These are phyloP conservation scores for Candida verbasci DNA, from an alignment of 805 yeast genomes.

Conservation along the genomic window DNA sequence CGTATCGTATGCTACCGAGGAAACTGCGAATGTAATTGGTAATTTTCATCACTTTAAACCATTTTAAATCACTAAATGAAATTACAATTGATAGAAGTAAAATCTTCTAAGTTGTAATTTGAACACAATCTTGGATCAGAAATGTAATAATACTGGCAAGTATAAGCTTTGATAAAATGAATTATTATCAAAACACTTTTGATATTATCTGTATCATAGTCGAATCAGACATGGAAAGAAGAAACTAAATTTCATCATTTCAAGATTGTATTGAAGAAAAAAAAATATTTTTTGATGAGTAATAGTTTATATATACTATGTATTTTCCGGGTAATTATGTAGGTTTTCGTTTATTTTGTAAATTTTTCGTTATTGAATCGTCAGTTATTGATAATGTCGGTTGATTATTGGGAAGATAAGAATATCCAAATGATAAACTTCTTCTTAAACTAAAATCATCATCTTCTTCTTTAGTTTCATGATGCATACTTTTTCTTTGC, in stretches of 20 bases:
- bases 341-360: slow-evolving; percentile 1
- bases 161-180: slow-evolving; percentile 49
- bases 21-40: slow-evolving; percentile 89
- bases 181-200: slow-evolving; percentile 2
- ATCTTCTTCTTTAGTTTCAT: slow-evolving; percentile 3
- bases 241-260: slow-evolving; percentile 52
- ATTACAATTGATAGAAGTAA: slow-evolving; percentile 2
- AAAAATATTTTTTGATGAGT: slow-evolving; percentile 1
- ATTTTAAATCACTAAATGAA: slow-evolving; percentile 4
- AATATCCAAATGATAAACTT: slow-evolving; percentile 15
- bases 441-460: slow-evolving; percentile 22
- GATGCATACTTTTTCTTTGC: slow-evolving; percentile 2
- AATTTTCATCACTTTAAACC: slow-evolving; percentile 59
- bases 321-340: neutral
- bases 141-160: slow-evolving; percentile 78
- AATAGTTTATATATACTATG: neutral
- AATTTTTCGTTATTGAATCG: slow-evolving; percentile 4
- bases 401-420: slow-evolving; percentile 4
- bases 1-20: slow-evolving; percentile 87
- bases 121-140: slow-evolving; percentile 45
- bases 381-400: slow-evolving; percentile 2
- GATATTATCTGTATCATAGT: slow-evolving; percentile 68
- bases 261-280: slow-evolving; percentile 10
- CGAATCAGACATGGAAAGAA: slow-evolving; percentile 93
- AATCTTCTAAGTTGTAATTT: slow-evolving; percentile 1